These are phyloP conservation scores for Cetraspora pellucida DNA, from an alignment of 192 early-diverging fungal genomes.

Conservation along the genomic window DNA sequence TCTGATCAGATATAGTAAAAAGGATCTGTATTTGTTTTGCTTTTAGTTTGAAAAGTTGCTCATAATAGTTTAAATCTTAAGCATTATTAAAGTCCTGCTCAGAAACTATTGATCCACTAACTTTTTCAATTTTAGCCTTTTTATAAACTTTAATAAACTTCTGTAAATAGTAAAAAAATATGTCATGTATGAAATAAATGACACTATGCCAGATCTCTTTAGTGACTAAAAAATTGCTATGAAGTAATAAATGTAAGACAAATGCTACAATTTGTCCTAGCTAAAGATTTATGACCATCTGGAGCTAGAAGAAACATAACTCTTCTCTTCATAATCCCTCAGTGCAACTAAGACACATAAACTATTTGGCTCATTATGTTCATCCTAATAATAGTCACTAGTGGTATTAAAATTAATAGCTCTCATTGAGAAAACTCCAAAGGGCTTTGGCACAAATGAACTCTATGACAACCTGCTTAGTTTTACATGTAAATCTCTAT, in stretches of 20 bases:
- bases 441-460: background rate
- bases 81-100: slow-evolving; percentile 13
- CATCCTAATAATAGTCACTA: slow-evolving; percentile 12
- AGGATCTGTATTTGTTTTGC: background rate
- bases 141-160: slow-evolving; percentile 9
- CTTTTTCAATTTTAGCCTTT: background rate
- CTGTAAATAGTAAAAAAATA: background rate
- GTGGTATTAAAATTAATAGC: slow-evolving; percentile 21
- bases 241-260: background rate
- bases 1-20: background rate
- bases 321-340: background rate
- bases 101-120: background rate
- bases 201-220: slow-evolving; percentile 1
- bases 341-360: slow-evolving; percentile 1
- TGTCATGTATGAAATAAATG: slow-evolving; percentile 5
- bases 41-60: background rate
- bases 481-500: background rate
- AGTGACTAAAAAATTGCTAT: background rate
- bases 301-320: background rate
- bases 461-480: slow-evolving; percentile 1
- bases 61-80: background rate
- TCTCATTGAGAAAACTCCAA: slow-evolving; percentile 15
- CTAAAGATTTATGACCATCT: background rate
- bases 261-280: background rate
- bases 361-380: background rate